phyloP scores from a whole-genome alignment of 495 filamentous ascomycete species.

The Tuber indicum region DNA sequence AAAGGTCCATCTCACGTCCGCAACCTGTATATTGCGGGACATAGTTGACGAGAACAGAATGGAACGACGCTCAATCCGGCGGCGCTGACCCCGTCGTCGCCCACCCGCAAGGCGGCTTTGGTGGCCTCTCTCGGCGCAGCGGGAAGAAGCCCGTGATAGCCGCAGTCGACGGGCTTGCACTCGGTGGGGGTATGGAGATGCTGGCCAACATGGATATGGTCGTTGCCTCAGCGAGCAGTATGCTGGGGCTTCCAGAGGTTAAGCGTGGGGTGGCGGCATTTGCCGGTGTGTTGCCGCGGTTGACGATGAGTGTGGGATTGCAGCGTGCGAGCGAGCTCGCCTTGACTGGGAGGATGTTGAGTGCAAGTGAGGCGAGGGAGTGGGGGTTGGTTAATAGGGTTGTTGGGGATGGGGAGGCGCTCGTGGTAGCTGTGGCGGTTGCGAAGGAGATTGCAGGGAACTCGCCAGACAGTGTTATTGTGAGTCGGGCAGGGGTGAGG shows the following conservation, averaged over 20 bases:
- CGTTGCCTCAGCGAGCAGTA: slow-evolving; percentile 51
- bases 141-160: slow-evolving; percentile 62
- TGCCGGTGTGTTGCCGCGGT: slow-evolving; percentile 63
- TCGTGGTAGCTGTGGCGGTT: slow-evolving; percentile 49
- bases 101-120: slow-evolving; percentile 37
- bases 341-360: slow-evolving; percentile 55
- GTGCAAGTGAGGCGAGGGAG: slow-evolving; percentile 53
- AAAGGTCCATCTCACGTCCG: slow-evolving; percentile 36
- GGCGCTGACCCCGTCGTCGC: not conserved
- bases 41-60: not conserved
- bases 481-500: slow-evolving; percentile 59
- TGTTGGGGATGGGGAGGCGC: slow-evolving; percentile 47
- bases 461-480: slow-evolving; percentile 67
- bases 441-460: slow-evolving; percentile 52
- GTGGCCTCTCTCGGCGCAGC: slow-evolving; percentile 41
- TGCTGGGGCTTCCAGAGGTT: slow-evolving; percentile 62
- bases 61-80: not conserved
- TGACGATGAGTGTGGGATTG: slow-evolving; percentile 60
- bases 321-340: slow-evolving; percentile 68
- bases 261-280: slow-evolving; percentile 63
- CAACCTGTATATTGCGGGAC: not conserved
- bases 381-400: slow-evolving; percentile 72
- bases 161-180: slow-evolving; percentile 67
- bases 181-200: slow-evolving; percentile 72
- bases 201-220: slow-evolving; percentile 64